Evolutionary conservation across 805 yeast species (phyloP).

Genomic region (Millerozyma acaciae): DNA sequence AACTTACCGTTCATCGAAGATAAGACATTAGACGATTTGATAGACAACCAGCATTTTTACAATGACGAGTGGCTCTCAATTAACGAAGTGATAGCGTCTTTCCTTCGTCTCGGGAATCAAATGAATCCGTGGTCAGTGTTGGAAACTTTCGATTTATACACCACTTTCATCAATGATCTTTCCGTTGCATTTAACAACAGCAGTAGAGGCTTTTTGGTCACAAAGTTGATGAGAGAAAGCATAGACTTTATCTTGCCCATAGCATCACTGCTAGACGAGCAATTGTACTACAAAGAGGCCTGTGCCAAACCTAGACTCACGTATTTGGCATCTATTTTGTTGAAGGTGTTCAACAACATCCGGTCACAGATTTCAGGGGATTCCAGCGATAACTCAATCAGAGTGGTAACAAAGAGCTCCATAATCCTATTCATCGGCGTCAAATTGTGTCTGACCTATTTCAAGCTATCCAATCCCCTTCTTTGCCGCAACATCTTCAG

Average conservation of each 20-base stretch:
- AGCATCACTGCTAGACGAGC: slow-evolving; percentile 35
- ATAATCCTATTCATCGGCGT: slow-evolving; percentile 53
- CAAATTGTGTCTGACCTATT: slow-evolving; percentile 54
- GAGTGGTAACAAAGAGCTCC: slow-evolving; percentile 35
- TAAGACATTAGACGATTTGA: slow-evolving; percentile 11
- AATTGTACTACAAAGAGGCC: slow-evolving; percentile 41
- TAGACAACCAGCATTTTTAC: slow-evolving; percentile 21
- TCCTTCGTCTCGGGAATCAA: slow-evolving; percentile 45
- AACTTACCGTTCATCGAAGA: slow-evolving; percentile 13
- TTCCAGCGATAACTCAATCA: slow-evolving; percentile 25
- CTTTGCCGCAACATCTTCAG: slow-evolving; percentile 60
- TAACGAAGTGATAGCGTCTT: slow-evolving; percentile 41
- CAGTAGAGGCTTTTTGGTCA: slow-evolving; percentile 34
- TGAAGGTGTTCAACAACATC: slow-evolving; percentile 58
- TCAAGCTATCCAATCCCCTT: slow-evolving; percentile 50
- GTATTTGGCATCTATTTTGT: slow-evolving; percentile 49
- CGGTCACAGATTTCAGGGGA: slow-evolving; percentile 42
- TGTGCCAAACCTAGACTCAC: slow-evolving; percentile 43
- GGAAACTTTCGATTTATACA: slow-evolving; percentile 52
- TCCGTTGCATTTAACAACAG: slow-evolving; percentile 48
- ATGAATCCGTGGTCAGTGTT: slow-evolving; percentile 51
- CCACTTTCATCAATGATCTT: slow-evolving; percentile 44
- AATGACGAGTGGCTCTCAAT: slow-evolving; percentile 45
- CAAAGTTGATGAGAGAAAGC: slow-evolving; percentile 31
- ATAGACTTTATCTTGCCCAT: slow-evolving; percentile 42